Evolutionary conservation across 1,284 basidiomycete genomes (phyloP).

Genomic region (Anthracocystis panici-leucophaei): DNA sequence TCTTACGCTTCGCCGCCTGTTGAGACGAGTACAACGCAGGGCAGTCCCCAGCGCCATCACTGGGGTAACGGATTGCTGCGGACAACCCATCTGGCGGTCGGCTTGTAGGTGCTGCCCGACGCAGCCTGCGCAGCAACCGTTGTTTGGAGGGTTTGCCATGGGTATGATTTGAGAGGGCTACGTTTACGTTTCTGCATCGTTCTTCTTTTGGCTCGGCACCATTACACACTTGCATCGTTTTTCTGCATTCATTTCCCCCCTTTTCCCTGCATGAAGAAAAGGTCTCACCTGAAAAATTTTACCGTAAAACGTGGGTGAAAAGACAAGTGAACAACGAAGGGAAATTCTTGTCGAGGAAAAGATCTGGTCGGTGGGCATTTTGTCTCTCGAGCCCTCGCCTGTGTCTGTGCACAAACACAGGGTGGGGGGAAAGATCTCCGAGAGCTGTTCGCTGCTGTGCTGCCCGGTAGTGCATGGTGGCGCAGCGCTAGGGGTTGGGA

Average conservation of each 20-base stretch:
- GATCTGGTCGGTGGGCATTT: slow-evolving; percentile 4
- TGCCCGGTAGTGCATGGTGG: not conserved
- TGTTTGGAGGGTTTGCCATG: slow-evolving; percentile 39
- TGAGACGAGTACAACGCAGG: slow-evolving; percentile 30
- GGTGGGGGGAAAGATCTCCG: not conserved
- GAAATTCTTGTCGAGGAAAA: slow-evolving; percentile 4
- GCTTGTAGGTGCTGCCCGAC: slow-evolving; percentile 31
- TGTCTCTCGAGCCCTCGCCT: not conserved
- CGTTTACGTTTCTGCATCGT: not conserved
- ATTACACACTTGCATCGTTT: slow-evolving; percentile 3
- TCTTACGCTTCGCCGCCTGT: slow-evolving; percentile 38
- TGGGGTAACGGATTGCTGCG: slow-evolving; percentile 17
- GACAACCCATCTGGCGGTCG: slow-evolving; percentile 9
- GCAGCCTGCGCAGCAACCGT: slow-evolving; percentile 20
- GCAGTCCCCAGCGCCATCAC: slow-evolving; percentile 24
- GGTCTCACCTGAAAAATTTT: slow-evolving; percentile 6
- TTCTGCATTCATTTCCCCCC: not conserved
- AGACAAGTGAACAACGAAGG: slow-evolving; percentile 2
- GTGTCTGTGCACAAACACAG: not conserved
- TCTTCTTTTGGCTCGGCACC: slow-evolving; percentile 6
- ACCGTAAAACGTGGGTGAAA: not conserved
- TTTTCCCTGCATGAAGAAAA: slow-evolving; percentile 14
- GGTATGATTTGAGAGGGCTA: slow-evolving; percentile 14
- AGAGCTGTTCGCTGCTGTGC: not conserved
- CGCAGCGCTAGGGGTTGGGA: not conserved